phyloP scores from a whole-genome alignment of 2,329 filamentous ascomycete species.

The Aschersonia sp. region DNA sequence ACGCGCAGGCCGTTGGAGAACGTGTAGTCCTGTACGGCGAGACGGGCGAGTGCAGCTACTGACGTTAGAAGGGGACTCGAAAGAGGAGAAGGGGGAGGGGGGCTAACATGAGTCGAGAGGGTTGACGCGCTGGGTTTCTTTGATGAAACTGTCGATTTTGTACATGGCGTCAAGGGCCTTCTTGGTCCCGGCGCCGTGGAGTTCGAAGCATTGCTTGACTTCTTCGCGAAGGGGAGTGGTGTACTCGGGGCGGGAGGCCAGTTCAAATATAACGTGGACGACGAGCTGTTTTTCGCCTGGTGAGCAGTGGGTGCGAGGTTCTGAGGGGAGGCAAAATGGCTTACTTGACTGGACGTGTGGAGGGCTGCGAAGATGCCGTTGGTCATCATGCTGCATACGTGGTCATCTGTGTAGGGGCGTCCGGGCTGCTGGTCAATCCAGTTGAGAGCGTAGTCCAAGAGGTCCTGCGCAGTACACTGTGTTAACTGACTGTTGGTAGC shows the following conservation, averaged over 20 bases:
- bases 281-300: background rate
- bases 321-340: background rate
- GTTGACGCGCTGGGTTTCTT: conserved; percentile 7
- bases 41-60: conserved; percentile 5
- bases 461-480: conserved; percentile 1
- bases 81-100: too few relatives aligned
- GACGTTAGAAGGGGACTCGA: background rate
- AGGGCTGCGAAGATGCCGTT: conserved; percentile 5
- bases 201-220: conserved; percentile 3
- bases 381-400: conserved; percentile 5
- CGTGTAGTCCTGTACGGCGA: conserved; percentile 5
- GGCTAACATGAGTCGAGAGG: conserved; percentile 6
- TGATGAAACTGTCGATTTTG: conserved; percentile 8
- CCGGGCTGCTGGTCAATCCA: conserved; percentile 4
- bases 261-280: conserved; percentile 5
- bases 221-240: conserved; percentile 4
- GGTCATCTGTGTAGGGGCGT: conserved; percentile 1
- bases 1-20: conserved; percentile 7
- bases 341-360: conserved; percentile 7
- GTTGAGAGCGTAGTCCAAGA: conserved; percentile 5
- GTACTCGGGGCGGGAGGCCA: conserved; percentile 6
- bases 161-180: conserved; percentile 3
- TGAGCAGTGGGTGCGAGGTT: too few relatives aligned
- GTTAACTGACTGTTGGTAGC: background rate
- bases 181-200: conserved; percentile 4